Conservation (phyloP, 352 stramenopile species). For the Phytopythium montanum region DNA sequence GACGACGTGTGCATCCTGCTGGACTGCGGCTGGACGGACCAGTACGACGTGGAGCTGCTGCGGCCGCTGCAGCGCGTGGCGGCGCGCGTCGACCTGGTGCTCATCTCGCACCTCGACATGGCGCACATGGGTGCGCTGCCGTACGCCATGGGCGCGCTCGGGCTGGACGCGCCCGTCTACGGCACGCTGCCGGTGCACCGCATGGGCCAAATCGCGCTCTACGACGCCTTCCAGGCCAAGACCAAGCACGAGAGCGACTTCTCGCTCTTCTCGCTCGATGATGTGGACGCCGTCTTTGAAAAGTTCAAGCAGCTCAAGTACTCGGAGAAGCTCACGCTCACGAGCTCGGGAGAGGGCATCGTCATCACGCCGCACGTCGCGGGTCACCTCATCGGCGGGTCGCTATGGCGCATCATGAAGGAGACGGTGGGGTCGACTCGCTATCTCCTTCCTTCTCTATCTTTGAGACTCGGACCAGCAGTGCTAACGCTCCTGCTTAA, state of each 20-base stretch:
- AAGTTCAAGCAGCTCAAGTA: conserved; percentile 95
- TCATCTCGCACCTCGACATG: conserved; percentile 89
- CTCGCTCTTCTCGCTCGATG: conserved; percentile 89
- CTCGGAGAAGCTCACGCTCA: conserved; percentile 90
- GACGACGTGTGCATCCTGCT: conserved; percentile 91
- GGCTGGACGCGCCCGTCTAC: conserved; percentile 88
- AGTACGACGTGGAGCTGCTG: conserved; percentile 83
- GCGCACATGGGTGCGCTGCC: conserved; percentile 89
- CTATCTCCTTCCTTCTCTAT: not conserved
- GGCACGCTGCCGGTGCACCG: conserved; percentile 94
- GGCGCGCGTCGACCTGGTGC: conserved; percentile 84
- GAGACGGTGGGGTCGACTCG: conserved; percentile 83
- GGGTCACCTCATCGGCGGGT: conserved; percentile 93
- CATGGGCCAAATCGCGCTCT: conserved; percentile 96
- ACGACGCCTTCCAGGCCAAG: conserved; percentile 93
- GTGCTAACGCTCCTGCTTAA: not conserved
- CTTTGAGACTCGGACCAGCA: not conserved
- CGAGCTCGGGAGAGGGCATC: conserved; percentile 82
- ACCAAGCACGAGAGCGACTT: conserved; percentile 91
- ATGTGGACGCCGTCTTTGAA: conserved; percentile 93
- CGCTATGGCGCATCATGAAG: conserved; percentile 93
- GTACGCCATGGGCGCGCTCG: conserved; percentile 86
- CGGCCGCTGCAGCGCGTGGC: conserved; percentile 80
- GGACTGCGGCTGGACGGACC: conserved; percentile 90
- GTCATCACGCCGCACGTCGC: conserved; percentile 93